phyloP scores from a whole-genome alignment of 225 moss, liverwort and hornwort genomes.

The Asterella californica region DNA sequence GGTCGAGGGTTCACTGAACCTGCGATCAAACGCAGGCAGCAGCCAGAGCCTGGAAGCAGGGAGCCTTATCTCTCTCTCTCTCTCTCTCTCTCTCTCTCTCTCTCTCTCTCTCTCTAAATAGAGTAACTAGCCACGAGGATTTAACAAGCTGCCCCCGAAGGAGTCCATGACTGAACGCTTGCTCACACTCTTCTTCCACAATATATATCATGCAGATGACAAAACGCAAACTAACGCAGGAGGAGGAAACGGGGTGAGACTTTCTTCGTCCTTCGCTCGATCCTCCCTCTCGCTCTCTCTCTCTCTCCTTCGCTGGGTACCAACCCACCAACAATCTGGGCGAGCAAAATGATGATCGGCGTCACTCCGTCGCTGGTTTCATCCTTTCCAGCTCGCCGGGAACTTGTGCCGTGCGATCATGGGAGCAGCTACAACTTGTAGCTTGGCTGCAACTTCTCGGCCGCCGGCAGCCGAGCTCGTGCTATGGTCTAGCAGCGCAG shows the following conservation, averaged over 20 bases:
- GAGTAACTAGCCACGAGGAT: neutral
- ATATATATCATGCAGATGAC: neutral
- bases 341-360: neutral
- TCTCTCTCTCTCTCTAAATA: neutral
- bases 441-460: neutral
- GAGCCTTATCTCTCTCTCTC: too few relatives aligned
- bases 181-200: neutral
- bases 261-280: too few relatives aligned
- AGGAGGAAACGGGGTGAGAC: neutral
- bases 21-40: neutral
- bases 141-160: slow-evolving; percentile 8
- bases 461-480: neutral
- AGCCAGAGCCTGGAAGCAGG: neutral
- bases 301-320: neutral
- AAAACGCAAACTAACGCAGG: neutral
- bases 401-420: neutral
- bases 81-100: neutral
- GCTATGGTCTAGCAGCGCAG: neutral
- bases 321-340: neutral
- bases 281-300: neutral
- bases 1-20: neutral
- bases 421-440: too few relatives aligned
- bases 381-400: slow-evolving; percentile 7
- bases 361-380: neutral
- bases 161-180: neutral